Evolutionary conservation across 2,329 filamentous ascomycete genomes (phyloP).

Genomic region (Phoma herbarum): DNA sequence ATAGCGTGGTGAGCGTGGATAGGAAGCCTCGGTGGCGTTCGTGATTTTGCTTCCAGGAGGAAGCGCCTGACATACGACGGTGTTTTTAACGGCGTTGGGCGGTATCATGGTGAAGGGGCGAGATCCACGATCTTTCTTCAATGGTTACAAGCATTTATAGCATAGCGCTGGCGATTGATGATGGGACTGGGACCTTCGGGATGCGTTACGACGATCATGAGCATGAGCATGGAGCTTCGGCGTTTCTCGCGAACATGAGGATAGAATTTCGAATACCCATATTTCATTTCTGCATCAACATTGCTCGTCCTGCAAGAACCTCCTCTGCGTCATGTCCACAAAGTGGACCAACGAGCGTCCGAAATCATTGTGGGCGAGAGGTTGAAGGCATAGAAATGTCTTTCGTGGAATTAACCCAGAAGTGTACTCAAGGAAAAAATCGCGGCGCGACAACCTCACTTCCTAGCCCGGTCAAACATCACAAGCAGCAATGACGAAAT

Average conservation of each 20-base stretch:
- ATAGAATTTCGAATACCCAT: conserved; percentile 10
- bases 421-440: no score
- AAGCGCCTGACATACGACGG: background rate
- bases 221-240: conserved; percentile 10
- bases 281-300: background rate
- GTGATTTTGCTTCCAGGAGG: background rate
- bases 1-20: background rate
- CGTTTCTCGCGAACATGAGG: conserved; percentile 10
- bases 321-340: no score
- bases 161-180: conserved; percentile 25
- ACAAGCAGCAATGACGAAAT: no score
- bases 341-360: no score
- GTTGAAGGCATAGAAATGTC: no score
- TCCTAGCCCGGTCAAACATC: no score
- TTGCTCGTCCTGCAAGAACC: no score
- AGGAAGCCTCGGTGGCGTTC: background rate
- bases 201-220: conserved; percentile 6
- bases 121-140: background rate
- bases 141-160: conserved; percentile 11
- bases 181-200: background rate
- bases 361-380: no score
- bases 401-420: no score
- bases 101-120: background rate
- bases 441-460: no score
- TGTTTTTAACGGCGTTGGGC: background rate